Evolutionary conservation across 164 flowering plant genomes (phyloP), one percentile per base, ranked within the genome.

Genomic region (Nymphaea colorata): DNA sequence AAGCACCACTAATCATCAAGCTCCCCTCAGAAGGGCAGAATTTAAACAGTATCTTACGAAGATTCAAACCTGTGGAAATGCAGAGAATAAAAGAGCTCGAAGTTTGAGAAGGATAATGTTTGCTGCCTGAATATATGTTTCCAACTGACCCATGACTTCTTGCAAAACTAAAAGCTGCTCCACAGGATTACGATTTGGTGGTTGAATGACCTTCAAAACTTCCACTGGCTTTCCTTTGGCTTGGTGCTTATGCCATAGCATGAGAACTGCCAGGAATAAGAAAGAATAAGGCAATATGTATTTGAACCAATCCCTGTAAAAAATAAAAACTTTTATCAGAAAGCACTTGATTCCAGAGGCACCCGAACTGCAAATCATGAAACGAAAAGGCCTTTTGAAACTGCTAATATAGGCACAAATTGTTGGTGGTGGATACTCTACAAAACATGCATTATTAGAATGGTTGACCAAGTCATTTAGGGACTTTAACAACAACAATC

Each of bases 31-130:
- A 45, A 45, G 53, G 7, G 5, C 53, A 45, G 11, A 45, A 63
- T 45, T 45, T 5, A 5, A 45, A 5, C 11, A 1, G 53, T 45
- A 45, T 45, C 53, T 45, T 10, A 45, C 7, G 5, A 5, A 10
- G 11, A 5, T 45, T 45, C 11, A 45, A 45, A 91, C 97, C 91
- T 83, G 90, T 59, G 97, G 97, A 71, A 83, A 70, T 16, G 79
- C 78, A 59, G 88, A 86, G 76, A 89, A 81, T 41, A 87, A 62
- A 65, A 92, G 81, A 60, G 94, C 93, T 71, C 98, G 82, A 64
- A 88, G 72, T 80, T 92, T 92, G 64, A 92, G 85, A 65, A 92
- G 89, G 74, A 82, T 41, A 67, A 92, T 76, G 75, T 92, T 92
- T 64, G 79, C 91, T 64, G 77, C 82, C 81, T 88, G 94, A 69